These are phyloP conservation scores for Carex scoparia DNA, from an alignment of 176 grass and related monocot species.

Conservation along the genomic window DNA sequence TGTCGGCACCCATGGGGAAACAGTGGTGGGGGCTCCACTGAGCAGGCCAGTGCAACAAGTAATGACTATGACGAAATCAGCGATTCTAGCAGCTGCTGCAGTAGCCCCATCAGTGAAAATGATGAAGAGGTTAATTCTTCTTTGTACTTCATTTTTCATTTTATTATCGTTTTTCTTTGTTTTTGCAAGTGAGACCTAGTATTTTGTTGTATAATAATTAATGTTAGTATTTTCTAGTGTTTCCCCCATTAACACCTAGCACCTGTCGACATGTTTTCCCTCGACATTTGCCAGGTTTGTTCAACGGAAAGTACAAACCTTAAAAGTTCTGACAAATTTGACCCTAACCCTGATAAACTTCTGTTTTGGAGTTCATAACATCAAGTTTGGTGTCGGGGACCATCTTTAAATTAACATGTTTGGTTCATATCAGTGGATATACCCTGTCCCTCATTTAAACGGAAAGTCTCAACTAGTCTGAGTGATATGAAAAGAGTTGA, in stretches of 20 bases:
- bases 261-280: not conserved
- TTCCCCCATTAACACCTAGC: not conserved
- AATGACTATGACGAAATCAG: slow-evolving; percentile 62
- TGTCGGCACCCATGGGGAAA: slow-evolving; percentile 67
- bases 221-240: not conserved
- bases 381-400: not conserved
- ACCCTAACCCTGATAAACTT: not conserved
- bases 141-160: not conserved
- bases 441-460: not conserved
- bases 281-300: not conserved
- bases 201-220: not conserved
- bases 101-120: slow-evolving; percentile 54
- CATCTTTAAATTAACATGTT: not conserved
- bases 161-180: not conserved
- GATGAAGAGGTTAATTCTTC: slow-evolving; percentile 75
- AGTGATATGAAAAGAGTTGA: not conserved
- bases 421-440: not conserved
- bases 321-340: not conserved
- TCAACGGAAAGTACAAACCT: not conserved
- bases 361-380: not conserved
- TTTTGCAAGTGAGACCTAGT: not conserved
- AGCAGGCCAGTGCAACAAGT: slow-evolving; percentile 26
- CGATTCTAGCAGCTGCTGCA: slow-evolving; percentile 76
- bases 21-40: slow-evolving; percentile 37
- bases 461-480: not conserved